These are phyloP conservation scores for Multifurca ochricompacta DNA, from an alignment of 768 basidiomycete genomes.

Conservation along the genomic window DNA sequence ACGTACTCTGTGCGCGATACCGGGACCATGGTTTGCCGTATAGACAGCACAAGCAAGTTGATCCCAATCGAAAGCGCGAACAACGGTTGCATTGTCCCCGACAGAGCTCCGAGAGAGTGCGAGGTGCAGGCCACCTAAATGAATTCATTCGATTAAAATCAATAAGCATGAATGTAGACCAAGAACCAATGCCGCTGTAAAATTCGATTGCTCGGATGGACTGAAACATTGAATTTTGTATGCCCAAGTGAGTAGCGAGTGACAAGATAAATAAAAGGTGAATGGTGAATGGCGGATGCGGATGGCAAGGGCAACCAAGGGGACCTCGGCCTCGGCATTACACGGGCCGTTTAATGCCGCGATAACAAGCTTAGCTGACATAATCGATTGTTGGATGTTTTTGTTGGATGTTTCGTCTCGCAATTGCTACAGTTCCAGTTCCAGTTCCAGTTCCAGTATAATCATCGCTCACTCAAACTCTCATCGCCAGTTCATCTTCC, in stretches of 20 bases:
- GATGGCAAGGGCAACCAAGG: neutral
- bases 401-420: too few relatives aligned
- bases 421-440: too few relatives aligned
- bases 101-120: constrained; percentile 50
- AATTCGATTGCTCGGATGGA: constrained; percentile 44
- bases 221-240: too few relatives aligned
- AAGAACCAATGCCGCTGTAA: constrained; percentile 70
- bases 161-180: neutral
- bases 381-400: too few relatives aligned
- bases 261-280: too few relatives aligned
- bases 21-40: constrained; percentile 44
- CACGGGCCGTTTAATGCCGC: neutral
- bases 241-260: too few relatives aligned
- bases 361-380: constrained; percentile 9
- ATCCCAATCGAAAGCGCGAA: constrained; percentile 81
- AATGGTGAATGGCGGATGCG: too few relatives aligned
- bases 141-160: neutral
- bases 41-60: constrained; percentile 67
- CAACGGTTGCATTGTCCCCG: constrained; percentile 32
- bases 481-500: constrained; percentile 4
- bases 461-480: neutral
- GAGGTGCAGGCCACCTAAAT: constrained; percentile 63
- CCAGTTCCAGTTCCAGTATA: too few relatives aligned
- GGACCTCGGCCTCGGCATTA: neutral
- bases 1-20: constrained; percentile 45